Evolutionary conservation across 2,329 filamentous ascomycete species (phyloP).

Genomic region (Aspergillus persii): DNA sequence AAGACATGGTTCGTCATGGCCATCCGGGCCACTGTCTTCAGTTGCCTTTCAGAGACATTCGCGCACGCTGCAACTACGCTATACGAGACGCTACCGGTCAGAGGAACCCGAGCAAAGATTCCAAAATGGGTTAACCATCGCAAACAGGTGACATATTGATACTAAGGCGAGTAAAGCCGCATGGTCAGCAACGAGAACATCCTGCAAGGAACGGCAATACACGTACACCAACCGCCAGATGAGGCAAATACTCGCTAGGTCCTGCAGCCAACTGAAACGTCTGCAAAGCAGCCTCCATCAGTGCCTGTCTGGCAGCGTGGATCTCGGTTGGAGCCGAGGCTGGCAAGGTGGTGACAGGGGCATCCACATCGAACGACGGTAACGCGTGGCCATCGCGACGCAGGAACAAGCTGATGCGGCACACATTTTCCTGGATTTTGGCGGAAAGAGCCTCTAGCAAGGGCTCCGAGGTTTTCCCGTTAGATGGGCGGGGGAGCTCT

Average conservation of each 20-base stretch:
- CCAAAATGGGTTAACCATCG: conserved; percentile 30
- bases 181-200: not conserved
- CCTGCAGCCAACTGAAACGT: conserved; percentile 8
- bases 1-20: conserved; percentile 60
- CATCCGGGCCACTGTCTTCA: conserved; percentile 48
- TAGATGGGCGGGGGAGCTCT: not conserved
- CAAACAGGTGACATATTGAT: conserved; percentile 25
- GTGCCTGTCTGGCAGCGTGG: not conserved
- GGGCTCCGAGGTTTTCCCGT: not conserved
- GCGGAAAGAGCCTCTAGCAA: not conserved
- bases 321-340: not conserved
- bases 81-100: conserved; percentile 22
- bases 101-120: conserved; percentile 30
- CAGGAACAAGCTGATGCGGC: not conserved
- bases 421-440: not conserved
- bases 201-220: not conserved
- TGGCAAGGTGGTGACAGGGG: not conserved
- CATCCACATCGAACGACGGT: not conserved
- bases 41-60: conserved; percentile 20
- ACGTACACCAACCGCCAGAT: conserved; percentile 7
- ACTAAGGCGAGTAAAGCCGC: conserved; percentile 7
- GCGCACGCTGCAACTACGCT: conserved; percentile 23
- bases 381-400: not conserved
- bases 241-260: conserved; percentile 16
- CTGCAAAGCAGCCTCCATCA: not conserved